Evolutionary conservation across 495 filamentous ascomycete genomes (phyloP), one percentile per base, ranked within the genome.

Genomic region (Immersiella caudata): DNA sequence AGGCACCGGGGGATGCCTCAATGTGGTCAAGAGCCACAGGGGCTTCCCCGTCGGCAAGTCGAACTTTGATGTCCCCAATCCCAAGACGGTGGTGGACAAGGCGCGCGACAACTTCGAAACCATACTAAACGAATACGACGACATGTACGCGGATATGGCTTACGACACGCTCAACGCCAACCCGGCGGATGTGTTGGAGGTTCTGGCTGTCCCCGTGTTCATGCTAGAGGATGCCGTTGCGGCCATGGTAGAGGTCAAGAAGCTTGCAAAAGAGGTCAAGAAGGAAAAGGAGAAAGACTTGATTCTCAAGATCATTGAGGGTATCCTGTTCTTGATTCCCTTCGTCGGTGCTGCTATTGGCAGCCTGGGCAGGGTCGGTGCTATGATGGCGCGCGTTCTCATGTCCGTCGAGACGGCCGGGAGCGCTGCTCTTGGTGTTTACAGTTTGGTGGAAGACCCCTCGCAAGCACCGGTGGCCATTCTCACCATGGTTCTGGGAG

Each of bases 291-390:
- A 70, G 49, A 64, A 65, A 26, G 63, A 69, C 6, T 67, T 74
- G 12, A 72, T 71, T 57, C 36, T 72, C 60, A 66, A 62, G 36
- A 74, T 74, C 22, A 35, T 72, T 49, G 67, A 65, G 46, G 65
- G 51, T n/a, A 46, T 69, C 46, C 21, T 69, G 35, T 60, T 69
- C 11, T 57, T 74, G 33, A 52, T 74, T 22, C 66, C 66, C 50
- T 58, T 68, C 22, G 51, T 58, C 18, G 66, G 59, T 9, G 50
- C 49, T 12, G 49, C 49, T 12, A 52, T 52, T 52, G 49, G 49
- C 21, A 12, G 7, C 8, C 59, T 62, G 21, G 59, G 59, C 59
- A 27, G 59, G 6, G 33, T 25, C 59, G 59, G 59, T 16, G 59
- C 59, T 11, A 24, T 22, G 18, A 46, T 62, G 36, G 59, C 59